Evolutionary conservation across 305 asterid genomes (phyloP).

Genomic region (Fraxinus sp.): DNA sequence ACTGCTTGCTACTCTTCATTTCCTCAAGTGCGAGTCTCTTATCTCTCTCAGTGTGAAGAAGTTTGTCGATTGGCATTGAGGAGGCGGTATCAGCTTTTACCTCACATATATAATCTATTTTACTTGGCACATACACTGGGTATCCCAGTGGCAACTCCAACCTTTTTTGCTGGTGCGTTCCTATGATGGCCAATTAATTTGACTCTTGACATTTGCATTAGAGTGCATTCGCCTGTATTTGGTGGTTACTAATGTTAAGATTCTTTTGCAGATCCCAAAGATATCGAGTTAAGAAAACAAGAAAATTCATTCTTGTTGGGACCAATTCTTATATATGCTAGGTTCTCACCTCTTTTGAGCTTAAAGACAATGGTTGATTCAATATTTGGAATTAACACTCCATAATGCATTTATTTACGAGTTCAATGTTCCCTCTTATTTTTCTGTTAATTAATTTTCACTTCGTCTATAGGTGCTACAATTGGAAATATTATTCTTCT

Average conservation of each 20-base stretch:
- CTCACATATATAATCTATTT: conserved; percentile 85
- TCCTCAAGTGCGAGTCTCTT: background rate
- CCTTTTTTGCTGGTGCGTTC: conserved; percentile 71
- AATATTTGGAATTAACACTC: background rate
- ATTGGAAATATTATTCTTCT: background rate
- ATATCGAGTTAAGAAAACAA: conserved; percentile 66
- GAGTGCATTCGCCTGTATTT: conserved; percentile 17
- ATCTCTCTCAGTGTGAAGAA: conserved; percentile 68
- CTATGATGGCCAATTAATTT: conserved; percentile 9
- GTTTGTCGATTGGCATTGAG: conserved; percentile 89
- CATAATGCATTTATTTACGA: background rate
- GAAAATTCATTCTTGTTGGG: conserved; percentile 91
- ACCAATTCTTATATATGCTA: conserved; percentile 74
- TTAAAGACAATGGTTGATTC: background rate
- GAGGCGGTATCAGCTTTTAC: conserved; percentile 84
- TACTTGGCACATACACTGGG: conserved; percentile 83
- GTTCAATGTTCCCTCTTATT: background rate
- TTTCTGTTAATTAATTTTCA: background rate
- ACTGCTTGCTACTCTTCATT: conserved; percentile 7
- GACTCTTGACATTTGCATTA: conserved; percentile 11
- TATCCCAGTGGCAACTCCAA: conserved; percentile 77
- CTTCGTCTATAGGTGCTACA: background rate
- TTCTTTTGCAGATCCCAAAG: conserved; percentile 66
- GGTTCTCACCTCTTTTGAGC: conserved; percentile 43
- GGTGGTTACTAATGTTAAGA: conserved; percentile 14